Conservation (phyloP, 805 yeast genomes). For the Pichia cabralensis region DNA sequence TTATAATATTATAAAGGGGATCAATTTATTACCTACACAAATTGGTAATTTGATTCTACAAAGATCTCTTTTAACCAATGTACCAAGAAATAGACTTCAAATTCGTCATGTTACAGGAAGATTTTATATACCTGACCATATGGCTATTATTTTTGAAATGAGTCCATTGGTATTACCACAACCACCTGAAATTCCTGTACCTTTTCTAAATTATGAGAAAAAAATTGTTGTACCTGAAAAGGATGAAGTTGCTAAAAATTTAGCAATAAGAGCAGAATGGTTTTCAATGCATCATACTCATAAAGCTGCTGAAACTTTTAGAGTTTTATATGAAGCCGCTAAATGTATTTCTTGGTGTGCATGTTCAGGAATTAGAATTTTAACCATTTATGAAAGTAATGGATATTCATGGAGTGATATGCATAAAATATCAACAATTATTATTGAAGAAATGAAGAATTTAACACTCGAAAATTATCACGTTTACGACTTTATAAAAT, state of each 20-base stretch:
- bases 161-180: conserved; percentile 23
- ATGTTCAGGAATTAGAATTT: conserved; percentile 15
- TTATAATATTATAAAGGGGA: not conserved
- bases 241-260: conserved; percentile 24
- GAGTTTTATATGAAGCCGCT: conserved; percentile 29
- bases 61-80: conserved; percentile 13
- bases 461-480: conserved; percentile 12
- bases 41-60: conserved; percentile 10
- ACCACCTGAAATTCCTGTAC: conserved; percentile 36
- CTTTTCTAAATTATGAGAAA: conserved; percentile 33
- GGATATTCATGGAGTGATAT: conserved; percentile 24
- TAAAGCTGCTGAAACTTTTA: conserved; percentile 32
- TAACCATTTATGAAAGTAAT: conserved; percentile 21
- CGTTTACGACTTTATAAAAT: conserved; percentile 15
- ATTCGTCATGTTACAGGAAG: conserved; percentile 11
- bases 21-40: conserved; percentile 10
- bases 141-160: conserved; percentile 26
- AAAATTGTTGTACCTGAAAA: conserved; percentile 30
- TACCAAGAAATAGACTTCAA: conserved; percentile 14
- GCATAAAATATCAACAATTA: conserved; percentile 16
- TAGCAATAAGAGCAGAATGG: conserved; percentile 30
- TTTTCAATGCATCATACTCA: conserved; percentile 29
- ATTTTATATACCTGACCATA: conserved; percentile 22
- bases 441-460: conserved; percentile 18
- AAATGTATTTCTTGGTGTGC: conserved; percentile 24